Base-by-base conservation (phyloP, 2,329 filamentous ascomycete genomes). In the Cladosporium sp. region DNA sequence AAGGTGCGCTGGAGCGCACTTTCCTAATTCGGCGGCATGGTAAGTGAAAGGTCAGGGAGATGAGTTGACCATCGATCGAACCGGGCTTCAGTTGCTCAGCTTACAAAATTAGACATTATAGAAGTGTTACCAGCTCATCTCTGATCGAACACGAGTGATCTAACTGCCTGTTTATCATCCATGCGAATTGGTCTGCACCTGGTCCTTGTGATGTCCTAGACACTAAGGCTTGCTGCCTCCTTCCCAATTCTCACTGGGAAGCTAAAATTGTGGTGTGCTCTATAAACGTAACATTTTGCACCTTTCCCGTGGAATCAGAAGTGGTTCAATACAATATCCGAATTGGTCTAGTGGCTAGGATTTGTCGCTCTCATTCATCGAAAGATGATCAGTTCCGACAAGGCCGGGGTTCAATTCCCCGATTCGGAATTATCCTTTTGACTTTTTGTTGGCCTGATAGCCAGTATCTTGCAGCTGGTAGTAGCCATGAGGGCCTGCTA, bases 331-430 rank as follows among this genome's bases (percentile, higher is more conserved):
- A 28, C 28, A 28, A 28, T 7, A 56, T 57, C 54, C 54, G 54
- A 57, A 36, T 36, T 57, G 54, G 54, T 57, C 54, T 57, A 57
- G 54, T 57, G 54, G 54, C 54, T 57, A 57, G 54, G 54, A 57
- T 57, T 57, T 57, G 54, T 57, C 54, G 54, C 54, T 57, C 54
- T 57, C 54, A 57, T 18, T 57, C 32, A 57, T 57, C 21, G 54
- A 14, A 25, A 36, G 54, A 39, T 57, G 54, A 57, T 39, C 54
- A 57, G 54, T 25, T 18, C 54, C 54, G 54, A 57, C 54, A 57
- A 57, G 54, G 54, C 30, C 54, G 54, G 54, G 54, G 54, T 57
- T 57, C 54, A 57, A 57, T 57, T 57, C 54, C 54, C 54, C 54
- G 54, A 36, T 36, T 57, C 54, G 54, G 54, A 57, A 57, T 57